Evolutionary conservation across 495 filamentous ascomycete genomes (phyloP), one percentile per base, ranked within the genome.

Genomic region (Podospora pseudocomata): DNA sequence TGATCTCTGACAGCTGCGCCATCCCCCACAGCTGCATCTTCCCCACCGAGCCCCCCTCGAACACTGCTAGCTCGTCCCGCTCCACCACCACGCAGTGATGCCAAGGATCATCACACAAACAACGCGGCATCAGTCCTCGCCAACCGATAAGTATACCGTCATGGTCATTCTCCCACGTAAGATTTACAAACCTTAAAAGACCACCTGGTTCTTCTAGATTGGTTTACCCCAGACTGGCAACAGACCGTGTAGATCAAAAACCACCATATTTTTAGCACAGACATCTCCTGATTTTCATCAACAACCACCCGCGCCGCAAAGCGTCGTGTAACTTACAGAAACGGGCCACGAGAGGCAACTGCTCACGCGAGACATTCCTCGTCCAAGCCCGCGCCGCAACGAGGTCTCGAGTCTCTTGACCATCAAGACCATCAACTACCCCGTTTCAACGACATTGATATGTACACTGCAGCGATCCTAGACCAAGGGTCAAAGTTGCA

Each of bases 31-130:
- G 9, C 39, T 49, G 39, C 39, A 49, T 49, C 15, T 49, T 49
- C 39, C 39, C 39, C 39, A 49, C 30, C 30, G 30, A 32, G 23
- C 0, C 3, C 30, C 30, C 30, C 30, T 6, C 30, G 7, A 32
- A 7, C 30, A 4, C 30, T 32, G 30, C 30, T 32, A 6, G 30
- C 30, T 32, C 30, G 4, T 32, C 30, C 30, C 7, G 23, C 23
- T 23, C 23, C 23, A 23, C 23, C 23, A 23, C 39, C 39, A 49
- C 39, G 39, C 39, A 49, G 39, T 49, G 39, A 49, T 26, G 61
- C 61, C 61, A 63, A 63, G 61, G 61, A 44, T 49, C 61, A 63
- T 63, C 61, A 63, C 18, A 63, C 61, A 61, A 59, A 27, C 60
- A 27, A 62, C 27, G 60, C 60, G 30, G 60, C 60, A 62, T 62